These are phyloP conservation scores for Rhinocladiella mackenziei DNA, from an alignment of 2,329 filamentous ascomycete species.

Conservation along the genomic window DNA sequence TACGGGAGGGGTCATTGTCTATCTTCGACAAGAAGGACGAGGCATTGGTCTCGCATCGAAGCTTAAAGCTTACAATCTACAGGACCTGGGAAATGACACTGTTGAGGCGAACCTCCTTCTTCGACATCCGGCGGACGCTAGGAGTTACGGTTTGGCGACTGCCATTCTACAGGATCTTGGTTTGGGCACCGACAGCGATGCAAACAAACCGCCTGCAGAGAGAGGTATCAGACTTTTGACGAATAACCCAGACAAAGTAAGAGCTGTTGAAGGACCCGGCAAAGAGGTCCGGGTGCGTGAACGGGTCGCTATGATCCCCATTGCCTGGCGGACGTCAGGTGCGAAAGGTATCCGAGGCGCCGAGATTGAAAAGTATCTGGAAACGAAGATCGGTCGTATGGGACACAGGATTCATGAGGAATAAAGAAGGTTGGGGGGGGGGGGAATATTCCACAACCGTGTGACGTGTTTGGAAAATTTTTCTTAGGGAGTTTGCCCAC, in stretches of 20 bases:
- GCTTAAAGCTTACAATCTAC: slow-evolving; percentile 95
- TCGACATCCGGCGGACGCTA: slow-evolving; percentile 86
- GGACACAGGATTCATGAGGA: slow-evolving; percentile 63
- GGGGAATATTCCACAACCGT: too few species aligned
- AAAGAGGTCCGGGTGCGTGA: slow-evolving; percentile 84
- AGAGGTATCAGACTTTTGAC: slow-evolving; percentile 71
- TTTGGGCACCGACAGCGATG: slow-evolving; percentile 56
- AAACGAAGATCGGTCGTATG: slow-evolving; percentile 93
- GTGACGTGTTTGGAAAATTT: too few species aligned
- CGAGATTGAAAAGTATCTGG: slow-evolving; percentile 90
- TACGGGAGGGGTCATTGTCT: slow-evolving; percentile 84
- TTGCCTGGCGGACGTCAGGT: slow-evolving; percentile 80
- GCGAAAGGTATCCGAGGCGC: slow-evolving; percentile 76
- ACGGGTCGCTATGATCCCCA: slow-evolving; percentile 88
- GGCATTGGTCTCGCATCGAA: slow-evolving; percentile 95
- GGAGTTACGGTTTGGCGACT: slow-evolving; percentile 93
- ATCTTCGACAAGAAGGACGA: slow-evolving; percentile 90
- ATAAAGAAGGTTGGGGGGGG: slow-evolving; percentile 27
- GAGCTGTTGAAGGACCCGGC: slow-evolving; percentile 87
- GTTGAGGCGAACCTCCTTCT: slow-evolving; percentile 92
- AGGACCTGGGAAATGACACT: slow-evolving; percentile 94
- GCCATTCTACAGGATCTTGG: slow-evolving; percentile 88
- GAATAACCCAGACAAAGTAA: slow-evolving; percentile 96
- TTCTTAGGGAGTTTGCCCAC: too few species aligned
- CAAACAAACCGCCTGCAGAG: slow-evolving; percentile 14